A percentile compares a stretch with the other conserved stretches of the same genome.
Evolutionary conservation across 139 green algal genomes (phyloP).

Genomic region (Haematococcus sp.): DNA sequence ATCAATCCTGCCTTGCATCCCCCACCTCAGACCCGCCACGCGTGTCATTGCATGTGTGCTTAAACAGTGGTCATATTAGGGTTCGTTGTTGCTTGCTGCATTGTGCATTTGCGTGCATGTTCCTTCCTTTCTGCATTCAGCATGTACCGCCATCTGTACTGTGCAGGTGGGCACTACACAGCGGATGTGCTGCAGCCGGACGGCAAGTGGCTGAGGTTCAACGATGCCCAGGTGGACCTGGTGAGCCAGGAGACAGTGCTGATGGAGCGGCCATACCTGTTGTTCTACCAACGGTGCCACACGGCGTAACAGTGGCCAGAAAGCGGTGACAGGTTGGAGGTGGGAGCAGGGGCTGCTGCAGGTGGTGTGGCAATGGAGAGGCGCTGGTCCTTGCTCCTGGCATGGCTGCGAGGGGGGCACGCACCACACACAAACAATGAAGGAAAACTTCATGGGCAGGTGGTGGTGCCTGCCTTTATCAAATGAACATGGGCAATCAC

Average conservation of each 20-base stretch:
- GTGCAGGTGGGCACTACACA: constrained; percentile 77
- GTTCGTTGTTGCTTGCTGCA: not conserved
- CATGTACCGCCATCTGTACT: not conserved
- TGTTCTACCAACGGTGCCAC: constrained; percentile 65
- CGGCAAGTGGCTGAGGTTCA: constrained; percentile 71
- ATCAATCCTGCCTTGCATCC: no score
- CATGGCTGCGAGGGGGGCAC: no score
- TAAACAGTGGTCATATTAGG: not conserved
- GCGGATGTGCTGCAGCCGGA: constrained; percentile 69
- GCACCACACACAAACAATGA: no score
- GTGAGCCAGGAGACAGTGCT: constrained; percentile 51
- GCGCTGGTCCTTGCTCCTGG: no score
- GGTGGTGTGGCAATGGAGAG: no score
- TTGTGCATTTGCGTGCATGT: not conserved
- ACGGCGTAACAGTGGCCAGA: no score
- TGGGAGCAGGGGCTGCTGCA: no score
- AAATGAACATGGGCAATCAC: no score
- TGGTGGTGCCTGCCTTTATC: no score
- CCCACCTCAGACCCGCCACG: no score
- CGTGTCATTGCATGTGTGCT: not conserved
- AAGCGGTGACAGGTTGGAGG: no score
- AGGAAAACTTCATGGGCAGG: no score
- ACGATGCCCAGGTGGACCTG: constrained; percentile 64
- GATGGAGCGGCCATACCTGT: constrained; percentile 60
- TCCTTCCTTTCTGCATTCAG: not conserved